Percentiles rank a stretch among this genome's conserved stretches.
These are phyloP conservation scores for Populus alba DNA, from an alignment of 345 rosid species.

Conservation along the genomic window DNA sequence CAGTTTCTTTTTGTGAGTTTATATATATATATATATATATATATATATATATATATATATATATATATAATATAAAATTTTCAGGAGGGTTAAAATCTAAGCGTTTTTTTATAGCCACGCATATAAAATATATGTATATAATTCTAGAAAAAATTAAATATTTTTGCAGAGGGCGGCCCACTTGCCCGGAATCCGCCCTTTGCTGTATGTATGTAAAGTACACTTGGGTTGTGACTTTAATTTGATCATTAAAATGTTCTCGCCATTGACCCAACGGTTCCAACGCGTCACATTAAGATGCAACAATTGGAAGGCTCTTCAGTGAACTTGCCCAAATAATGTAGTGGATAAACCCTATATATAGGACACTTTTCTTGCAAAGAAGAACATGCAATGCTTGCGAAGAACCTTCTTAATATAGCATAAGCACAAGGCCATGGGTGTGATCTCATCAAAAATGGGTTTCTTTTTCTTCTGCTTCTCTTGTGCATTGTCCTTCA, in stretches of 20 bases:
- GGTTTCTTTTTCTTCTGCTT: conserved; percentile 29
- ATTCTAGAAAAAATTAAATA: no score
- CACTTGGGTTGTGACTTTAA: not conserved
- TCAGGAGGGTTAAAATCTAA: no score
- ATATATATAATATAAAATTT: no score
- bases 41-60: no score
- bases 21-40: no score
- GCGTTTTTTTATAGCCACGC: no score
- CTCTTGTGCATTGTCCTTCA: conserved; percentile 23
- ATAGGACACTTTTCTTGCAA: not conserved
- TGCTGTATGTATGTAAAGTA: no score
- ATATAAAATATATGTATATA: no score
- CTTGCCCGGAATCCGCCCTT: no score
- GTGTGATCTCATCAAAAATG: conserved; percentile 23
- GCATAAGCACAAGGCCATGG: not conserved
- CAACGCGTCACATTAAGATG: conserved; percentile 26
- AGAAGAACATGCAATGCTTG: not conserved
- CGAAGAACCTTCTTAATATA: not conserved
- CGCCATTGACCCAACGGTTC: conserved; percentile 38
- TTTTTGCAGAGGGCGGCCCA: no score
- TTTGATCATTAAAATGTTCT: conserved; percentile 26
- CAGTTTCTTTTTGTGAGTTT: no score
- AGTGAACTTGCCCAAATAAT: not conserved
- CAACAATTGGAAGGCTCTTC: conserved; percentile 12
- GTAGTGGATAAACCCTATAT: conserved; percentile 15